Conservation (phyloP, 1,284 basidiomycete species). For the Tilletia caries region DNA sequence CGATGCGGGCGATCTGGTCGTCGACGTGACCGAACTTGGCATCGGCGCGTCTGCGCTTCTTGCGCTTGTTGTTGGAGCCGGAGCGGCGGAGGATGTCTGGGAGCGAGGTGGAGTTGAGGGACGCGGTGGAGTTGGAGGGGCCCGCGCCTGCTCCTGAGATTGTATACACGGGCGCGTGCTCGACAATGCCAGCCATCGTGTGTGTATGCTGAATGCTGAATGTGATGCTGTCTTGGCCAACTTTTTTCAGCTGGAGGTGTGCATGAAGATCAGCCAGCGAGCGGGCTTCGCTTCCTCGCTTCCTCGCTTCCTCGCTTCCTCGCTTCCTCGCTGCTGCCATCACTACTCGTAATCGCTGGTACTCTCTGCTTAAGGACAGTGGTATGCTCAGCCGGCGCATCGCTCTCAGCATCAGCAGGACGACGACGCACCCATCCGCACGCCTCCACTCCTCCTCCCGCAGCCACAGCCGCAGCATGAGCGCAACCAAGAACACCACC, state of each 20-base stretch:
- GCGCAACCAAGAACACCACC: not conserved
- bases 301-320: too few species aligned
- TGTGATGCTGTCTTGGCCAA: too few species aligned
- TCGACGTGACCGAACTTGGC: slow-evolving; percentile 27
- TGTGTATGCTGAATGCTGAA: not conserved
- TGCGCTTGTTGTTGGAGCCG: slow-evolving; percentile 50
- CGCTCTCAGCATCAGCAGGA: not conserved
- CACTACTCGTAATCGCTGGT: too few species aligned
- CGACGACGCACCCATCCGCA: too few species aligned
- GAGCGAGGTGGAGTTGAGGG: slow-evolving; percentile 49
- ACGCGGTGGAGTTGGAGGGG: slow-evolving; percentile 22
- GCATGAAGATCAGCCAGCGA: too few species aligned
- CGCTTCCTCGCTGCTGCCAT: too few species aligned
- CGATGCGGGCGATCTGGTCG: slow-evolving; percentile 44
- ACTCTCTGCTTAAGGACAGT: not conserved
- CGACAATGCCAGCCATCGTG: slow-evolving; percentile 24
- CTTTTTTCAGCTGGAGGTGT: too few species aligned
- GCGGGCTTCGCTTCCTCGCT: too few species aligned
- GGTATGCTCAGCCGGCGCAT: too few species aligned
- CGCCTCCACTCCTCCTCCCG: too few species aligned
- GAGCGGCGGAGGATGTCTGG: slow-evolving; percentile 48
- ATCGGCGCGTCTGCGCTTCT: slow-evolving; percentile 38
- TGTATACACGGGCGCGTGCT: slow-evolving; percentile 48
- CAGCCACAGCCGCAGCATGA: not conserved
- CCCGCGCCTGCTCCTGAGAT: slow-evolving; percentile 42